Evolutionary conservation across 2,329 filamentous ascomycete genomes (phyloP).

Genomic region (Calonectria fujianensis): DNA sequence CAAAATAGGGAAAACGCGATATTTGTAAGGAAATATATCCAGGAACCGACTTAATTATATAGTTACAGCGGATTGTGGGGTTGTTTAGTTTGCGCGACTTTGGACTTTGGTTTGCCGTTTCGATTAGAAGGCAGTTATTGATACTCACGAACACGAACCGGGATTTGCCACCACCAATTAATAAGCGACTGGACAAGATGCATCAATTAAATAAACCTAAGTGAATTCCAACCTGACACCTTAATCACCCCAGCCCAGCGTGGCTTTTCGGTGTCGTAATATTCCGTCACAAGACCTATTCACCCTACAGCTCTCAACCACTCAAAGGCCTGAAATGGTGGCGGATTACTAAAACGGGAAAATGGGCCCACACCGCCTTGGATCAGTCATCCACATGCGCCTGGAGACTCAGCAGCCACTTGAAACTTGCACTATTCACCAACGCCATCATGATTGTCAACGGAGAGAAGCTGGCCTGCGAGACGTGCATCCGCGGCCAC

Average conservation of each 20-base stretch:
- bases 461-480: slow-evolving; percentile 42
- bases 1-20: neutral
- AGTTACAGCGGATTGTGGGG: neutral
- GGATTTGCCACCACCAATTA: neutral
- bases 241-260: neutral
- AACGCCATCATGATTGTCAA: slow-evolving; percentile 27
- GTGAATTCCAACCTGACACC: neutral
- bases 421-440: slow-evolving; percentile 2
- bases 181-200: neutral
- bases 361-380: slow-evolving; percentile 11
- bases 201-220: neutral
- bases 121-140: too few species aligned
- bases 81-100: neutral
- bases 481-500: slow-evolving; percentile 45
- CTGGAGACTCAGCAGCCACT: neutral
- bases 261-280: neutral
- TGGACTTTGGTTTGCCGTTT: too few species aligned
- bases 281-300: neutral
- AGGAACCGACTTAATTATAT: neutral
- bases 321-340: neutral
- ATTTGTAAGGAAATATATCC: neutral
- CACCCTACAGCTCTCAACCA: neutral
- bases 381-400: neutral
- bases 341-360: slow-evolving; percentile 10
- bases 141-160: neutral